phyloP scores from a whole-genome alignment of 768 basidiomycete species.

The Boletus speciosus region DNA sequence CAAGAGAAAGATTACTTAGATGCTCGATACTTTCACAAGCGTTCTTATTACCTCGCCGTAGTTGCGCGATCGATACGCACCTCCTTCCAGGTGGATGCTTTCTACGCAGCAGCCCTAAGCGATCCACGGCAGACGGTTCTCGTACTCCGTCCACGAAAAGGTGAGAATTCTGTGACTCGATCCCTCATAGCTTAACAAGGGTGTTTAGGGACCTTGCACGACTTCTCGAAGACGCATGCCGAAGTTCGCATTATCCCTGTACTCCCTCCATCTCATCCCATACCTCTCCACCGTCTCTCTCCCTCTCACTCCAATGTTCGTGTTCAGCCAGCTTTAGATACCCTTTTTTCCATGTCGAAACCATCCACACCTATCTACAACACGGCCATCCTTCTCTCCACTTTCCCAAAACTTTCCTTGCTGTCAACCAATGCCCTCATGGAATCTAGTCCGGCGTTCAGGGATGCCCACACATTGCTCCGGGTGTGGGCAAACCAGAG shows the following conservation, averaged over 20 bases:
- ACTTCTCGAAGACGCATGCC: constrained; percentile 66
- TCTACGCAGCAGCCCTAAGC: constrained; percentile 53
- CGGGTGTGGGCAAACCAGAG: constrained; percentile 90
- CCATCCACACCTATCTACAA: constrained; percentile 78
- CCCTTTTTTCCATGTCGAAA: constrained; percentile 20
- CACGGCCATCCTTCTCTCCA: constrained; percentile 55
- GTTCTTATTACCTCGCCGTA: constrained; percentile 83
- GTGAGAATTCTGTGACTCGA: constrained; percentile 37
- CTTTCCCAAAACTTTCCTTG: constrained; percentile 36
- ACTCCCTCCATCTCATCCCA: constrained; percentile 56
- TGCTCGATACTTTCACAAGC: constrained; percentile 87
- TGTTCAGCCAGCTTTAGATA: constrained; percentile 24
- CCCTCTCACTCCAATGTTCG: constrained; percentile 73
- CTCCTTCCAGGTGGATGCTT: constrained; percentile 51
- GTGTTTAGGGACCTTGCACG: constrained; percentile 46
- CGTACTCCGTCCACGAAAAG: constrained; percentile 53
- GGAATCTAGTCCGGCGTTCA: constrained; percentile 54
- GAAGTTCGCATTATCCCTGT: constrained; percentile 74
- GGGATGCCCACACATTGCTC: constrained; percentile 72
- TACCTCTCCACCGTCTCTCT: constrained; percentile 64
- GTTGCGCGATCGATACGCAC: constrained; percentile 60
- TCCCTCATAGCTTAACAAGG: constrained; percentile 2
- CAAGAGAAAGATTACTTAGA: constrained; percentile 95
- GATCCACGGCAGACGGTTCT: constrained; percentile 68
- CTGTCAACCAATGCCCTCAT: constrained; percentile 48